Conservation (phyloP, 352 stramenopile species). For the Globisporangium barbulae region DNA sequence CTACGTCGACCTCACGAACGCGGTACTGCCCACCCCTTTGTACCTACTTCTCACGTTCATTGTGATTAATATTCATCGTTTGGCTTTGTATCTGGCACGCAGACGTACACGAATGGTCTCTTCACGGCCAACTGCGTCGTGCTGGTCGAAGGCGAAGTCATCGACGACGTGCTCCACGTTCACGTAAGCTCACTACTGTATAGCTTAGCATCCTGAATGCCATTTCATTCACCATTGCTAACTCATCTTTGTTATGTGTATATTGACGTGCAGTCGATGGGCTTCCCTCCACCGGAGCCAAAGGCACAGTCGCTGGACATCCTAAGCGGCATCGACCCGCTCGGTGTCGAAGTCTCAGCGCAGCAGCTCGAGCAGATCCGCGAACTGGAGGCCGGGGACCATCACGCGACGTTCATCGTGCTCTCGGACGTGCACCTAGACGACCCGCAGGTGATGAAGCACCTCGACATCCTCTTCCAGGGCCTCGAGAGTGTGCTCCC, state of each 20-base stretch:
- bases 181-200: conserved; percentile 44
- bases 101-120: conserved; percentile 82
- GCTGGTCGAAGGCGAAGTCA: conserved; percentile 92
- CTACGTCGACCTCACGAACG: conserved; percentile 68
- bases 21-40: conserved; percentile 22
- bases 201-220: not conserved
- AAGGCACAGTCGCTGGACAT: conserved; percentile 75
- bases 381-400: conserved; percentile 71
- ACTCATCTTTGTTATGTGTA: not conserved
- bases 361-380: conserved; percentile 82
- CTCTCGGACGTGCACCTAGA: conserved; percentile 94
- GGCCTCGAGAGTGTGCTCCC: conserved; percentile 75
- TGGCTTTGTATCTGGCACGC: not conserved
- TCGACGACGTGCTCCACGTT: conserved; percentile 89
- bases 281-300: conserved; percentile 86
- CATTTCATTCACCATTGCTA: not conserved
- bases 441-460: conserved; percentile 86
- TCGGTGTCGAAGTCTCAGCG: conserved; percentile 75
- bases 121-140: conserved; percentile 93
- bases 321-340: conserved; percentile 72
- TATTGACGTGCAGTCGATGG: conserved; percentile 64
- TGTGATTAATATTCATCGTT: not conserved
- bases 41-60: not conserved
- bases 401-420: conserved; percentile 91
- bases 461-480: conserved; percentile 89